Base-by-base conservation (phyloP, 2,329 filamentous ascomycete species). In the Gremmenia infestans region DNA sequence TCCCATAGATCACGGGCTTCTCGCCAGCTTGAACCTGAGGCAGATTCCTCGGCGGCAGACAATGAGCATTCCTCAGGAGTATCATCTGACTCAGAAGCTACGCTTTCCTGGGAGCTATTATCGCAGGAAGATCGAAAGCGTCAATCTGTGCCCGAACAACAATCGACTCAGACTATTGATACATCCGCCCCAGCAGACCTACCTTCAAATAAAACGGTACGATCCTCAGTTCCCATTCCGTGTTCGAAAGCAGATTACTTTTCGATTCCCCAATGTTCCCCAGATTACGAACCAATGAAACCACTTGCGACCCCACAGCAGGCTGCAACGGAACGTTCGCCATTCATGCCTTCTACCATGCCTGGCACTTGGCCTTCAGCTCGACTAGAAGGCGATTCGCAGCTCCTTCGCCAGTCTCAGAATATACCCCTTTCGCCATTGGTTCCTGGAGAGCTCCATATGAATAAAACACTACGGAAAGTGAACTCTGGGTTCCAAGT, bases 401-500 rank as follows among this genome's bases (percentile, higher is more conserved):
- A 54, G n/a, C 48, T 50, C n/a, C 49, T 57, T 11, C 45, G 54
- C 15, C 23, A 54, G 12, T 53, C 56, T 17, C 40, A 19, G 15
- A 45, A 43, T 19, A 50, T 42, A 37, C 53, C 52, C 28, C 52
- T 58, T 22, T 67, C 70, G n/a, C 69, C 70, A 0, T 73, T 73
- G 50, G 67, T 71, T 5, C 68, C 71, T 1, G 70, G 70, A 11
- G 70, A 71, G 43, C 62, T 72, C 52, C 69, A 73, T 53, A 54
- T 67, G 46, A 75, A 74, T 57, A 69, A 68, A 14, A 56, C 58
- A 14, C 57, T 67, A 5, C 64, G 73, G n/a, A 70, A 68, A 49
- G 70, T 73, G 23, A 74, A 75, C 60, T 63, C 68, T 5, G 70
- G 68, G 0, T 74, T 75, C 42, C 71, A 74, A 55, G 62, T 76